phyloP scores from a whole-genome alignment of 768 basidiomycete species.

The Chalciporus piperatus region DNA sequence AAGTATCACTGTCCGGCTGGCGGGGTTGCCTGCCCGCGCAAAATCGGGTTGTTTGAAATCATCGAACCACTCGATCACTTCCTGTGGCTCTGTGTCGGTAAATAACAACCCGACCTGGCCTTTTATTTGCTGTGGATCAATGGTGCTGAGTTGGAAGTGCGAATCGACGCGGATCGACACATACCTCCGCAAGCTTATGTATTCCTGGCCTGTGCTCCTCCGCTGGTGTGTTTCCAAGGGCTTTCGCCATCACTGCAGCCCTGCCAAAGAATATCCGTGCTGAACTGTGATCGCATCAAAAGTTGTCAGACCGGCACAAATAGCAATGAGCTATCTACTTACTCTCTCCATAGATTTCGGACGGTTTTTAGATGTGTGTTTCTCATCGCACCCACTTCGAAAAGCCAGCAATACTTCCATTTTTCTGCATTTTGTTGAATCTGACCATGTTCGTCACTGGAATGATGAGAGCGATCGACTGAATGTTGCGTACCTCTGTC shows the following conservation, averaged over 20 bases:
- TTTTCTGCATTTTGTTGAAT: conserved; percentile 81
- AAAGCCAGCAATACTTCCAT: conserved; percentile 95
- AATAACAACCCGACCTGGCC: conserved; percentile 94
- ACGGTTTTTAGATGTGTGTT: conserved; percentile 94
- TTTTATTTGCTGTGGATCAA: conserved; percentile 72
- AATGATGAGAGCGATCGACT: conserved; percentile 6
- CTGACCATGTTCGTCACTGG: conserved; percentile 41
- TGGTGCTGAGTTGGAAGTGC: conserved; percentile 5
- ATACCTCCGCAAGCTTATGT: conserved; percentile 74
- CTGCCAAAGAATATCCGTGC: conserved; percentile 90
- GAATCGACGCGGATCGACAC: conserved; percentile 37
- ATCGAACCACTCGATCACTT: conserved; percentile 92
- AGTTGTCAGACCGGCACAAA: conserved; percentile 5
- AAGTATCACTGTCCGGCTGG: conserved; percentile 69
- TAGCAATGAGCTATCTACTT: conserved; percentile 25
- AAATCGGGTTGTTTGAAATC: conserved; percentile 89
- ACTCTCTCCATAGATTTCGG: conserved; percentile 92
- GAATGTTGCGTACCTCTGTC: conserved; percentile 54
- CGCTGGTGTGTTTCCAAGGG: conserved; percentile 82
- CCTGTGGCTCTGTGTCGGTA: conserved; percentile 85
- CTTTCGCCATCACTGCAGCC: conserved; percentile 92
- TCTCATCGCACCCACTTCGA: conserved; percentile 93
- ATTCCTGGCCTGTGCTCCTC: conserved; percentile 82
- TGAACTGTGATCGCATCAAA: conserved; percentile 45
- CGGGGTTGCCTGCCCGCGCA: conserved; percentile 83